Conservation (phyloP, 176 grass and related monocot genomes). For the barley (Hordeum vulgare) region DNA sequence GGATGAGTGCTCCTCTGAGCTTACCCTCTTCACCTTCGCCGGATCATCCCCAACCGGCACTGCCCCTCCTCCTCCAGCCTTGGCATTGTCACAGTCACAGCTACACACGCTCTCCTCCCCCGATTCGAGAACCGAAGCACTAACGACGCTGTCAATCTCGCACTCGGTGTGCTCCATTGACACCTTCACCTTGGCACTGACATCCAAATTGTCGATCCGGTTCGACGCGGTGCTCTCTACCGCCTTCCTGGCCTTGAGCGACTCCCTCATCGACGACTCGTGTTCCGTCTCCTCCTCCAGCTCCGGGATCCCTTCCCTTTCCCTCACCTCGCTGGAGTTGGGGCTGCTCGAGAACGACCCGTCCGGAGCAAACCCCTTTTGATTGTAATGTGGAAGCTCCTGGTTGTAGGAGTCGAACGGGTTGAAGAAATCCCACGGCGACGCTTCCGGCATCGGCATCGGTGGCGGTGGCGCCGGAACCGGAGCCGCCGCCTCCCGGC, state of each 20-base stretch:
- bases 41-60: not conserved
- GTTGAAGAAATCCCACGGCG: slow-evolving; percentile 85
- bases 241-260: slow-evolving; percentile 40
- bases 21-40: slow-evolving; percentile 36
- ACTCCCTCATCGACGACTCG: slow-evolving; percentile 47
- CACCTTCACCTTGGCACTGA: slow-evolving; percentile 28
- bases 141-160: slow-evolving; percentile 29
- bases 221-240: slow-evolving; percentile 35
- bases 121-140: slow-evolving; percentile 21
- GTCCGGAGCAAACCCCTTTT: not conserved
- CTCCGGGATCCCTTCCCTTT: slow-evolving; percentile 87
- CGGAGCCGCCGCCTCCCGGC: not conserved
- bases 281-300: slow-evolving; percentile 87
- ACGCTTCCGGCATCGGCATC: slow-evolving; percentile 34
- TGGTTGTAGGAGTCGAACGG: slow-evolving; percentile 64
- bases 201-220: slow-evolving; percentile 32
- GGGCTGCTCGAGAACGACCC: slow-evolving; percentile 60
- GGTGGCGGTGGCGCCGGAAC: slow-evolving; percentile 36
- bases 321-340: slow-evolving; percentile 82
- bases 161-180: slow-evolving; percentile 28
- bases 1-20: slow-evolving; percentile 41
- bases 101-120: slow-evolving; percentile 41
- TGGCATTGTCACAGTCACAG: slow-evolving; percentile 27
- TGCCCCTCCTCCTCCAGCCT: not conserved
- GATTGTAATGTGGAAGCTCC: slow-evolving; percentile 25